A percentile compares a stretch with the other conserved stretches of the same genome.
Conservation (phyloP, 2,329 filamentous ascomycete species). For the Scedosporium apiospermum region DNA sequence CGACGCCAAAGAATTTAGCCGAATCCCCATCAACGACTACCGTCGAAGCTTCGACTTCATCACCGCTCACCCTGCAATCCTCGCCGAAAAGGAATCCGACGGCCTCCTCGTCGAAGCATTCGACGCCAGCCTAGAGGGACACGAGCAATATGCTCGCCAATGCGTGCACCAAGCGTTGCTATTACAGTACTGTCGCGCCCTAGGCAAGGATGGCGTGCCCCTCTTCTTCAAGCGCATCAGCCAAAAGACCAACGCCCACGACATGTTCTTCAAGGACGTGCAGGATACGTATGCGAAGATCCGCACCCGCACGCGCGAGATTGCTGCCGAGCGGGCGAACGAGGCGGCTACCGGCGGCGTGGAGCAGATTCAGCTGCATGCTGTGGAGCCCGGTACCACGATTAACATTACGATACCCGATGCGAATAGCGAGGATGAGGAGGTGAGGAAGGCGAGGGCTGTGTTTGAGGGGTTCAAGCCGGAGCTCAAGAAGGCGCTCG, state of each 20-base stretch:
- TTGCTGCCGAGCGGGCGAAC: constrained; percentile 45
- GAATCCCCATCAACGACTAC: constrained; percentile 70
- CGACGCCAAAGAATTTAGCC: constrained; percentile 70
- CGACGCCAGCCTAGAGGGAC: constrained; percentile 69
- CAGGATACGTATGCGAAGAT: constrained; percentile 80
- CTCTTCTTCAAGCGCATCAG: constrained; percentile 97
- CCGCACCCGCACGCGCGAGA: constrained; percentile 63
- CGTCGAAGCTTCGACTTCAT: constrained; percentile 66
- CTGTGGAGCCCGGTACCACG: constrained; percentile 83
- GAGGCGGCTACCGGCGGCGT: constrained; percentile 55
- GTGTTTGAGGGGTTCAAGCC: constrained; percentile 80
- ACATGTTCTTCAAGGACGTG: constrained; percentile 88
- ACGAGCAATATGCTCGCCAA: constrained; percentile 68
- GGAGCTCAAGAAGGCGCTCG: constrained; percentile 71
- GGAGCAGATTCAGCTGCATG: constrained; percentile 96
- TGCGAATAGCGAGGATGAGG: constrained; percentile 55
- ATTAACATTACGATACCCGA: constrained; percentile 82
- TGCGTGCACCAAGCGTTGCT: constrained; percentile 90
- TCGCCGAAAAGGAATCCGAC: constrained; percentile 81
- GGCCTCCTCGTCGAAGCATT: constrained; percentile 87
- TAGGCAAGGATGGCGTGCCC: constrained; percentile 78
- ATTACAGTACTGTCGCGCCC: constrained; percentile 85
- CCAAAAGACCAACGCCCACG: constrained; percentile 75
- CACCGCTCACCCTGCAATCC: constrained; percentile 63
- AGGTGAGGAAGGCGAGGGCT: constrained; percentile 52